Conservation (phyloP, 805 yeast genomes). For the Debaryomyces prosopidis region DNA sequence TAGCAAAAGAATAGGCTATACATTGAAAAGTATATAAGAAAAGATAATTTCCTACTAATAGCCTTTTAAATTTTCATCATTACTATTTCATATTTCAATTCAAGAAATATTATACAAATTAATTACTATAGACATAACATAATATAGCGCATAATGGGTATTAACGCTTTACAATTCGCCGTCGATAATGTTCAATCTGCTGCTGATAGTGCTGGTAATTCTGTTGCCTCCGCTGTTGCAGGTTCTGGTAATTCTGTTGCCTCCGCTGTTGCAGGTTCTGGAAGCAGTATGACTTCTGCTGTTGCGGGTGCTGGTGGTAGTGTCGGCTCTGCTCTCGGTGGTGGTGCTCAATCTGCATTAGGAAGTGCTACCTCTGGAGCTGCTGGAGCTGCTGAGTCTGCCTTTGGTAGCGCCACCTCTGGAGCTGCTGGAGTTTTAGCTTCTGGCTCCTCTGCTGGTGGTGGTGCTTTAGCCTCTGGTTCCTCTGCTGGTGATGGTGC, state of each 20-base stretch:
- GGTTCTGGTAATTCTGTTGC: neutral
- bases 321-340: conserved; percentile 10
- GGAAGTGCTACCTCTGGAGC: conserved; percentile 11
- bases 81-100: neutral
- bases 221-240: conserved; percentile 12
- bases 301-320: neutral
- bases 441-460: conserved; percentile 8
- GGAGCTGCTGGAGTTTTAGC: conserved; percentile 12
- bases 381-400: conserved; percentile 9
- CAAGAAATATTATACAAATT: neutral
- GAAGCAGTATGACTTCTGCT: conserved; percentile 3
- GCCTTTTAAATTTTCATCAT: neutral
- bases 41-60: neutral
- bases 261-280: conserved; percentile 3
- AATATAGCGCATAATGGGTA: conserved; percentile 6
- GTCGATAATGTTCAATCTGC: conserved; percentile 12
- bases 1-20: neutral
- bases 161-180: conserved; percentile 34
- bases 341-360: conserved; percentile 13
- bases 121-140: neutral
- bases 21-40: neutral
- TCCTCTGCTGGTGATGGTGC: conserved; percentile 4
- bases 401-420: conserved; percentile 13
- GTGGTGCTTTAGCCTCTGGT: conserved; percentile 9
- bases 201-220: conserved; percentile 13